Percentiles rank a stretch among this genome's conserved stretches.
Conservation (phyloP, 768 basidiomycete species). For the Glaciozyma martinii region DNA sequence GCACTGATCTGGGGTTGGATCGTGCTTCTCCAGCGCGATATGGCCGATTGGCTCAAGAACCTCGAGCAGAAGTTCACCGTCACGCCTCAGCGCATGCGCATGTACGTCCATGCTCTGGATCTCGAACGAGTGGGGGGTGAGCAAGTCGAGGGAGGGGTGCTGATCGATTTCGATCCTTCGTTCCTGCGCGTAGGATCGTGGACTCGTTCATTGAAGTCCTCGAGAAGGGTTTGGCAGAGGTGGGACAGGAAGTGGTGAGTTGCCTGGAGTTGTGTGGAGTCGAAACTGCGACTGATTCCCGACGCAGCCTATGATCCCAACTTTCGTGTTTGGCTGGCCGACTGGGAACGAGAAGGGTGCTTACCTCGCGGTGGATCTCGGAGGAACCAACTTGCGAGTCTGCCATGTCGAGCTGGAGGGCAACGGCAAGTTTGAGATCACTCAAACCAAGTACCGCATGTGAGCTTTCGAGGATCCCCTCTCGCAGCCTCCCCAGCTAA, state of each 20-base stretch:
- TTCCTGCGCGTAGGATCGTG: constrained; percentile 62
- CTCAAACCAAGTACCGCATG: constrained; percentile 93
- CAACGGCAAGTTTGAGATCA: constrained; percentile 91
- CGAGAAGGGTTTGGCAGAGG: constrained; percentile 72
- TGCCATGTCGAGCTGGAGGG: constrained; percentile 90
- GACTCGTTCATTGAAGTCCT: constrained; percentile 90
- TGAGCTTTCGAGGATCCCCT: background rate
- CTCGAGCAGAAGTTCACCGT: constrained; percentile 52
- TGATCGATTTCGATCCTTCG: constrained; percentile 25
- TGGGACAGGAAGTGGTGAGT: constrained; percentile 78
- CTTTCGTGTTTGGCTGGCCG: constrained; percentile 88
- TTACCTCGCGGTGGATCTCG: constrained; percentile 64
- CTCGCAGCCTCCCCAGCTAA: background rate
- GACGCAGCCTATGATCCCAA: constrained; percentile 83
- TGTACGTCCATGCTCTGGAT: constrained; percentile 8
- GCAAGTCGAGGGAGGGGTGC: background rate
- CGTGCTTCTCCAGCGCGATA: constrained; percentile 19
- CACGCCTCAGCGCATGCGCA: constrained; percentile 79
- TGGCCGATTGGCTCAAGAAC: constrained; percentile 30
- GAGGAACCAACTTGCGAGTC: constrained; percentile 83
- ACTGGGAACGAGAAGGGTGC: constrained; percentile 79
- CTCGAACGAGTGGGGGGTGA: background rate
- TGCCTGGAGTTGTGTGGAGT: background rate
- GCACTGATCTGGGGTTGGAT: background rate
- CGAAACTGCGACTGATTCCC: too few relatives aligned